Conservation (phyloP, 177 flowering plant species). For the Vitis hybrid region DNA sequence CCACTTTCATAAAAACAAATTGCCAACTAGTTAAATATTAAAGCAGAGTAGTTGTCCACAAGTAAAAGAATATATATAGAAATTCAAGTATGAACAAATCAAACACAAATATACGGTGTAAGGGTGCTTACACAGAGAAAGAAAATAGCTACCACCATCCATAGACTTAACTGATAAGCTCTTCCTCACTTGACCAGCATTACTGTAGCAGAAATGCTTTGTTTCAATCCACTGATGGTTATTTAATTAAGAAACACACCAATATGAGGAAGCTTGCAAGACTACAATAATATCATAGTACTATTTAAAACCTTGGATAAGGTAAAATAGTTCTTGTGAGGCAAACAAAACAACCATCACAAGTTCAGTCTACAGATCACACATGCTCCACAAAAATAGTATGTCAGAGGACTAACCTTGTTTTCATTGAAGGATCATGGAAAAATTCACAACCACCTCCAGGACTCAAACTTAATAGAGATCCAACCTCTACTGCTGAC, state of each 20-base stretch:
- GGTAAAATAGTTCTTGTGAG: not conserved
- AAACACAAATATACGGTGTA: not conserved
- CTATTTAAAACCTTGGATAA: not conserved
- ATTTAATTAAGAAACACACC: not conserved
- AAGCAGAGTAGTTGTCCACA: too few species aligned
- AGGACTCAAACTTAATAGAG: conserved; percentile 71
- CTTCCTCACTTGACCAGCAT: conserved; percentile 91
- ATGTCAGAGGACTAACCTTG: conserved; percentile 48
- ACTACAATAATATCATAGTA: not conserved
- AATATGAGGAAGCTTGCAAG: not conserved
- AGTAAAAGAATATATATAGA: not conserved
- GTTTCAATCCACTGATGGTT: not conserved
- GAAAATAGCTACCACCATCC: conserved; percentile 59
- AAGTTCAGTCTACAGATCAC: not conserved
- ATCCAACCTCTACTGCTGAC: conserved; percentile 81
- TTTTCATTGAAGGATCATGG: conserved; percentile 82
- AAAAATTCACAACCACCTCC: conserved; percentile 77
- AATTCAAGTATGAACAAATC: not conserved
- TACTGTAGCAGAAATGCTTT: conserved; percentile 37
- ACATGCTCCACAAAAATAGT: not conserved
- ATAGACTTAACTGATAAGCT: conserved; percentile 62
- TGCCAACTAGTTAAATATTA: not conserved
- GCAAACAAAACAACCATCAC: not conserved
- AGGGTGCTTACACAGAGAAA: conserved; percentile 62
- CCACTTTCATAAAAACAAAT: not conserved